A percentile compares a stretch with the other conserved stretches of the same genome.
Conservation (phyloP, 2,329 filamentous ascomycete genomes). For the Chlorencoelia australis region DNA sequence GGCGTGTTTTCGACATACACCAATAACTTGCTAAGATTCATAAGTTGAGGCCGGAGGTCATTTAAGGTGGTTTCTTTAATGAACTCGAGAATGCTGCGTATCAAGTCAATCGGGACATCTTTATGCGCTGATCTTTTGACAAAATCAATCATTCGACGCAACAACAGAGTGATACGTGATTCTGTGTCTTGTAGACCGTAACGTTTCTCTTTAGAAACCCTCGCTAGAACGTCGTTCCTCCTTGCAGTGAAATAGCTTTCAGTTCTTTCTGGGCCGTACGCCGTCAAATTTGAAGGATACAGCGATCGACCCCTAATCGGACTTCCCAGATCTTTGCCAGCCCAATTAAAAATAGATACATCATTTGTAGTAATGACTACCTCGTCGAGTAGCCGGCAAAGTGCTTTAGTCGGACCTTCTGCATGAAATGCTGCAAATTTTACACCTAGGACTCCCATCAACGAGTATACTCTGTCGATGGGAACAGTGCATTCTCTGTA, state of each 20-base stretch:
- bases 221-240: slow-evolving; percentile 16
- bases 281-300: slow-evolving; percentile 25
- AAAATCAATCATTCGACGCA: slow-evolving; percentile 20
- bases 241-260: slow-evolving; percentile 12
- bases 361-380: slow-evolving; percentile 26
- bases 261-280: slow-evolving; percentile 17
- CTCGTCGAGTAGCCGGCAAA: slow-evolving; percentile 26
- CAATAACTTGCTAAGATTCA: slow-evolving; percentile 7
- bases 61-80: slow-evolving; percentile 4
- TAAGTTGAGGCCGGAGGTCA: slow-evolving; percentile 5
- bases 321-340: slow-evolving; percentile 25
- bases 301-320: slow-evolving; percentile 26
- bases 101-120: slow-evolving; percentile 20
- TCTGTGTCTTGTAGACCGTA: slow-evolving; percentile 22
- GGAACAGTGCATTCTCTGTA: slow-evolving; percentile 21
- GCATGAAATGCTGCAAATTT: slow-evolving; percentile 26
- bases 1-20: slow-evolving; percentile 6
- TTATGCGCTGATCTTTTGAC: slow-evolving; percentile 19
- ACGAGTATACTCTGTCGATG: slow-evolving; percentile 25
- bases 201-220: slow-evolving; percentile 18
- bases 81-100: slow-evolving; percentile 18
- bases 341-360: slow-evolving; percentile 29
- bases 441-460: slow-evolving; percentile 28
- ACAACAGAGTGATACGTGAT: slow-evolving; percentile 17
- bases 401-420: slow-evolving; percentile 26